A percentile compares a stretch with the other conserved stretches of the same genome.
Evolutionary conservation across 176 grass and related monocot species (phyloP).

Genomic region (Oryza rufipogon): DNA sequence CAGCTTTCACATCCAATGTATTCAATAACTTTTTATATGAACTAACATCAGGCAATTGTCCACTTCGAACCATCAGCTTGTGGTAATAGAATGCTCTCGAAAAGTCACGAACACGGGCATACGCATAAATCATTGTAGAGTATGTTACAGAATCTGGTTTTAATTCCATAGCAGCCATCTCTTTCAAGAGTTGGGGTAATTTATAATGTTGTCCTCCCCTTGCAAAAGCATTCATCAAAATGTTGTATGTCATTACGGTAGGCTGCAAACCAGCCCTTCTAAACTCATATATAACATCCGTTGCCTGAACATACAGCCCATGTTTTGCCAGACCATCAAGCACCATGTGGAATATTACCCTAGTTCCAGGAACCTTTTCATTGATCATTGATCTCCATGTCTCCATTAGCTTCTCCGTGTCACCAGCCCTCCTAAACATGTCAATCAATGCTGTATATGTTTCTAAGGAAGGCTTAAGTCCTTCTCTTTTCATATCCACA

Average conservation of each 20-base stretch:
- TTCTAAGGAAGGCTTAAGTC: conserved; percentile 74
- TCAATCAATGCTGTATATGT: conserved; percentile 73
- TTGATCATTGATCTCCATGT: conserved; percentile 84
- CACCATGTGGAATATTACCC: conserved; percentile 73
- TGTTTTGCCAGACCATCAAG: conserved; percentile 89
- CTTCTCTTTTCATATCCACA: conserved; percentile 75
- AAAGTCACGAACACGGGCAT: conserved; percentile 76
- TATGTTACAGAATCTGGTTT: conserved; percentile 90
- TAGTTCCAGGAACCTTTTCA: conserved; percentile 64
- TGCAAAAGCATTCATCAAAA: conserved; percentile 96
- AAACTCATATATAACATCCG: conserved; percentile 80
- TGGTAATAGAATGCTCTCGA: conserved; percentile 86
- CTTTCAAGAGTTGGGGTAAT: conserved; percentile 83
- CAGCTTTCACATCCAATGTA: conserved; percentile 69
- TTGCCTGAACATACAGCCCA: conserved; percentile 81
- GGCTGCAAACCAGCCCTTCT: conserved; percentile 69
- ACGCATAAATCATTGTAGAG: conserved; percentile 84
- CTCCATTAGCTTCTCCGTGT: conserved; percentile 68
- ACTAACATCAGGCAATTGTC: conserved; percentile 65
- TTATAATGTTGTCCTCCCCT: conserved; percentile 87
- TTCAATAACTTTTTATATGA: conserved; percentile 77
- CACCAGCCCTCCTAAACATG: conserved; percentile 70
- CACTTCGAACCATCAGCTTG: conserved; percentile 83
- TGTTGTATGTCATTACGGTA: conserved; percentile 86
- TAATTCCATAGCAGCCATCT: conserved; percentile 66